These are phyloP conservation scores for Pichia thaimueangensis DNA, from an alignment of 805 yeast species.

Conservation along the genomic window DNA sequence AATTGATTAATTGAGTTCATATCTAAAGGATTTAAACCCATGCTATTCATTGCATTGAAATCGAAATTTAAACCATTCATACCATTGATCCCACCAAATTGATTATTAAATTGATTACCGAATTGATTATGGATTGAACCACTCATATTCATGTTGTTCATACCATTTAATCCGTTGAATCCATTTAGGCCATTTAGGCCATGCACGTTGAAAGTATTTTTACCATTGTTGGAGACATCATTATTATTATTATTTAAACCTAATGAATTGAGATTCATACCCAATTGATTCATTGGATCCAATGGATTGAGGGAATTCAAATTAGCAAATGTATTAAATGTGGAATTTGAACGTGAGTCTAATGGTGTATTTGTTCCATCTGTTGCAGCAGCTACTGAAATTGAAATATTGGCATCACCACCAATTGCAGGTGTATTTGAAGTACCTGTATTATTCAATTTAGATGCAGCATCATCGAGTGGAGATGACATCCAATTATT, in stretches of 20 bases:
- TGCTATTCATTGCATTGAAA: background rate
- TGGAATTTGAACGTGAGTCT: conserved; percentile 10
- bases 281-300: background rate
- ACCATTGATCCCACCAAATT: background rate
- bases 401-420: background rate
- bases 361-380: too few relatives aligned
- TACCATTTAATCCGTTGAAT: background rate
- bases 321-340: conserved; percentile 1
- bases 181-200: background rate
- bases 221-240: background rate
- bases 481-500: background rate
- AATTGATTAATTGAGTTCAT: background rate
- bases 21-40: background rate
- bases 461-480: background rate
- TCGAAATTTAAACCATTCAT: background rate
- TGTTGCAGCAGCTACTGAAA: too few relatives aligned
- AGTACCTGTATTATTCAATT: background rate
- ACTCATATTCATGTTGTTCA: background rate
- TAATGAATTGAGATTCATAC: background rate
- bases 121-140: background rate
- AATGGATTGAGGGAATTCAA: background rate
- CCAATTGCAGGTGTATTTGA: too few relatives aligned
- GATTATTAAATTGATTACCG: too few relatives aligned
- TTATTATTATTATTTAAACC: background rate
- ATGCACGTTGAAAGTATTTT: background rate